Evolutionary conservation across 2,329 filamentous ascomycete species (phyloP), one percentile per base, ranked within the genome.

Genomic region (Metarhizium guizhouense): DNA sequence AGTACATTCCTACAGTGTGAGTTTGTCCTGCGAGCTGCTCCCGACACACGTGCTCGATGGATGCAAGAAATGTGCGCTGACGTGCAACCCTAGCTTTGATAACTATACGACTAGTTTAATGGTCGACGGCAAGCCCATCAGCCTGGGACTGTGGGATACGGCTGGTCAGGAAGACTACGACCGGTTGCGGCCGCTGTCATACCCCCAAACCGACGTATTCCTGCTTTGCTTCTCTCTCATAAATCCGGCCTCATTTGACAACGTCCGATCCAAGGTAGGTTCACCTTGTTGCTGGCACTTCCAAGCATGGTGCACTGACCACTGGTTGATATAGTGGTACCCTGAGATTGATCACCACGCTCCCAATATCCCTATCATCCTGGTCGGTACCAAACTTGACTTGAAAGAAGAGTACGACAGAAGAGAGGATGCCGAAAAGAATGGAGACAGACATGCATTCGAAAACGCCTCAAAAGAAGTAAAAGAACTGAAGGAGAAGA

Each of bases 71-170:
- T 47, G 40, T 54, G 38, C 48, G 43, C 51, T 55, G 43, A 57
- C 57, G 20, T 47, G 57, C 47, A 32, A 62, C 47, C 58, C 29
- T 64, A 96, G 91, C 61, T 97, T 97, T 75, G 93, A 97, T 72
- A 99, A 99, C 78, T 97, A 97, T 79, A 96, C 93, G 42, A 94
- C 94, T 62, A 96, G 91, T 78, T 94, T 99, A 55, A 96, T 96
- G 90, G 94, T 97, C 56, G 94, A 97, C 78, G 91, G 92, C 67
- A 95, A 95, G 78, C 93, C 93, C 58, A 96, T 97, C 76, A 96
- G 91, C 74, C 76, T 99, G 65, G 94, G 93, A 63, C 78, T 99
- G 36, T 97, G 94, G 93, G 93, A 99, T 87, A 99, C 93, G 62
- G 93, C 93, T 63, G 93, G 93, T 68, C 94, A 97, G 78, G 93